Base-by-base conservation (phyloP, 1,284 basidiomycete genomes). In the Cryptococcus depauperatus region DNA sequence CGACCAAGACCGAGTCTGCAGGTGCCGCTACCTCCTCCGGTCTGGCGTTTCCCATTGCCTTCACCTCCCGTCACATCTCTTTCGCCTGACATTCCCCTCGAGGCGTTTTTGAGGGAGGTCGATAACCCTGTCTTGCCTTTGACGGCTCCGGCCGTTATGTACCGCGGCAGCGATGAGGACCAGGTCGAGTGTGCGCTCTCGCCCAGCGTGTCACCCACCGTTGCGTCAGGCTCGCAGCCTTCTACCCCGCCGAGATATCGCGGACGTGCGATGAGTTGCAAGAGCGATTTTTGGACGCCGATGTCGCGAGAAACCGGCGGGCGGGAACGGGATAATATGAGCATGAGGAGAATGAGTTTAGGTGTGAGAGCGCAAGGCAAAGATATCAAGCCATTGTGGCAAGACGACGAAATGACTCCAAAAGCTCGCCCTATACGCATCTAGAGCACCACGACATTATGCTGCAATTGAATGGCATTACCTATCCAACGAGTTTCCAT, bases 31-130 rank as follows among this genome's bases (percentile, higher is more conserved):
- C 55, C 55, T 13, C 25, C 50, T 11, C 56, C 58, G 0, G 39
- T 35, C n/a, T 62, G 58, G 58, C 50, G 60, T 16, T 60, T 57
- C 50, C 60, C 60, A 1, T 43, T 60, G 2, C 58, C 60, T 13
- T 62, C 60, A 7, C 57, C 60, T 7, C 60, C 60, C 11, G 50
- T 62, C 13, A 57, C 58, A 13, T 58, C 47, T 21, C 42, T 62
- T 10, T 60, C 56, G 9, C 55, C 58, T 6, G 55, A 60, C 33
- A 60, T 62, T 25, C 58, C 60, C 5, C 43, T 57, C 21, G 57
- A 60, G 27, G 52, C 54, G 13, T 62, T 62, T 43, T 21, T 34
- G 3, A 48, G 33, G 19, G 53, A 52, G 9, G 53, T 60, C 16
- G 51, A 55, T 11, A 52, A 52, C 29, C 50, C 50, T 7, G 44